These are phyloP conservation scores for Chrysoporthe austroafricana DNA, from an alignment of 2,329 filamentous ascomycete species.

Conservation along the genomic window DNA sequence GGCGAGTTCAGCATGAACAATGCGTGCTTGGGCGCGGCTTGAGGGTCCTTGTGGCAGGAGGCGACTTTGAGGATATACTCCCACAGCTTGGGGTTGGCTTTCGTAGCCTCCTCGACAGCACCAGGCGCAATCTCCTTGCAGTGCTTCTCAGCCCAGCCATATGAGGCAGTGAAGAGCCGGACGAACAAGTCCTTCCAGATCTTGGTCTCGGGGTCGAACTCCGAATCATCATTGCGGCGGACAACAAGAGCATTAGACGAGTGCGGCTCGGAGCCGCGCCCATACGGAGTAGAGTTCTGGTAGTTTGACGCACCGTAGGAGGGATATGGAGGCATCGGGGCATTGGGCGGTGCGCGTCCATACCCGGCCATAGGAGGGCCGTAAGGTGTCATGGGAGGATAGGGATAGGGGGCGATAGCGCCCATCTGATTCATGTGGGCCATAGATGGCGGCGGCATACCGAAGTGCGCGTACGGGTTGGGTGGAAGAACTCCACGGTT, in stretches of 20 bases:
- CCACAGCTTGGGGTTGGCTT: conserved; percentile 38
- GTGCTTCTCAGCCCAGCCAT: conserved; percentile 36
- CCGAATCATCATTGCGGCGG: conserved; percentile 23
- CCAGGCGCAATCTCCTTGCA: conserved; percentile 30
- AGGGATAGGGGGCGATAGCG: conserved; percentile 15
- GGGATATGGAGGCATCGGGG: not conserved
- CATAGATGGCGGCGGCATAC: conserved; percentile 3
- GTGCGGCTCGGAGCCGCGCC: not conserved
- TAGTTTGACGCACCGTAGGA: conserved; percentile 13
- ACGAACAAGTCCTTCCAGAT: conserved; percentile 25
- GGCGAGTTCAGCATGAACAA: conserved; percentile 39
- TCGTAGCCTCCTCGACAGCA: conserved; percentile 29
- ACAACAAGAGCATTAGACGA: conserved; percentile 19
- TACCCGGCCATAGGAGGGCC: conserved; percentile 1
- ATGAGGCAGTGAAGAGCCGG: conserved; percentile 21
- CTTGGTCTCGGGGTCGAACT: conserved; percentile 17
- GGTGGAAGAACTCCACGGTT: conserved; percentile 4
- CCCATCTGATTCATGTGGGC: conserved; percentile 7
- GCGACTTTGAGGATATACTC: conserved; percentile 40
- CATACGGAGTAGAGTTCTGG: not conserved
- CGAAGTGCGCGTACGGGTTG: conserved; percentile 13
- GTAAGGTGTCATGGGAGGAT: conserved; percentile 11
- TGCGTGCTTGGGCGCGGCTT: conserved; percentile 39
- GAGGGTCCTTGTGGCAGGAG: conserved; percentile 34
- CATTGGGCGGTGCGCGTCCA: conserved; percentile 3